Percentiles rank a stretch among this genome's conserved stretches.
Conservation (phyloP, 2,329 filamentous ascomycete species). For the Fusarium agapanthi region DNA sequence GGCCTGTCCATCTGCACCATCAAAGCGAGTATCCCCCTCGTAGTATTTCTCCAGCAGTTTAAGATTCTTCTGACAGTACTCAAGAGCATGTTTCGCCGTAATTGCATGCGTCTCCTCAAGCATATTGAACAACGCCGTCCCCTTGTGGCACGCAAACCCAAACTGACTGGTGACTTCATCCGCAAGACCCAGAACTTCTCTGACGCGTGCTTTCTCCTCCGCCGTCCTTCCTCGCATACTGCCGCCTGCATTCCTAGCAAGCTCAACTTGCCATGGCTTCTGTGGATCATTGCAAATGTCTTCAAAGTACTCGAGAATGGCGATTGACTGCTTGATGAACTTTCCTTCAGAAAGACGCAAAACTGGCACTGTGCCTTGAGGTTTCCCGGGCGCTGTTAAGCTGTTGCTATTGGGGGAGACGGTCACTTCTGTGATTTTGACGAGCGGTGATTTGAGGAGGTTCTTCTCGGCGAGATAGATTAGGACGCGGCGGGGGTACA, state of each 20-base stretch:
- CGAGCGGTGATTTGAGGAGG: background rate
- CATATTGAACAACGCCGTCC: background rate
- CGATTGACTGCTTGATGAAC: constrained; percentile 31
- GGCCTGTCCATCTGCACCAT: background rate
- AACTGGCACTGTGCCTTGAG: constrained; percentile 12
- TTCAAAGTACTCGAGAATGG: constrained; percentile 30
- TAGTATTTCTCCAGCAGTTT: constrained; percentile 20
- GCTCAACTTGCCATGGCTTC: constrained; percentile 12
- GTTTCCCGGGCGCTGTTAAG: constrained; percentile 11
- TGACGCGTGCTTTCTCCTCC: constrained; percentile 9
- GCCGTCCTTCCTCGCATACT: constrained; percentile 10
- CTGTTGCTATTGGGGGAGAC: background rate
- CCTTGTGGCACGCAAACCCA: constrained; percentile 30
- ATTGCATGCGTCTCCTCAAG: background rate
- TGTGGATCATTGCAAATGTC: constrained; percentile 21
- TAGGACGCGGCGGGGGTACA: constrained; percentile 20
- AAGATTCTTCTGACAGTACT: constrained; percentile 12
- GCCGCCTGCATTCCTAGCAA: background rate
- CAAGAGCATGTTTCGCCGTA: constrained; percentile 1
- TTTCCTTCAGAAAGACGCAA: constrained; percentile 21
- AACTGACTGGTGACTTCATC: constrained; percentile 23
- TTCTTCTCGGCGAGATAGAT: constrained; percentile 25
- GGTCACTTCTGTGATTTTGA: constrained; percentile 3
- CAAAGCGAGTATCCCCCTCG: background rate
- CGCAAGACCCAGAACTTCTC: constrained; percentile 21